Evolutionary conservation across 2,329 filamentous ascomycete genomes (phyloP).

Genomic region (Stagonosporopsis cucurbitacearum): DNA sequence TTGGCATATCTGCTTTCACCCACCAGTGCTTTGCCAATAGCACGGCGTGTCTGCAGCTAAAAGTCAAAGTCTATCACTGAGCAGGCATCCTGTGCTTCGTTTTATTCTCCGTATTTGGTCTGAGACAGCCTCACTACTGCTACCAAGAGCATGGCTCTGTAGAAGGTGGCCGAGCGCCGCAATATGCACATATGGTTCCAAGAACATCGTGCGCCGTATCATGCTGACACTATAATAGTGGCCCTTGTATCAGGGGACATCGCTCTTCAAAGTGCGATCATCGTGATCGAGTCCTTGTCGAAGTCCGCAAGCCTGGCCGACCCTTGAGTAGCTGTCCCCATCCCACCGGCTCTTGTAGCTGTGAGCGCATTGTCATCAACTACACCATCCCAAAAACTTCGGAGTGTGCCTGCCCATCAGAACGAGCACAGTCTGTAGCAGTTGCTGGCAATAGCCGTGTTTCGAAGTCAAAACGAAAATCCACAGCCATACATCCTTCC

Average conservation of each 20-base stretch:
- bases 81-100: too few relatives aligned
- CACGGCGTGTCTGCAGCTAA: neutral
- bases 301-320: conserved; percentile 74
- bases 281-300: conserved; percentile 71
- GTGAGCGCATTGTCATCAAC: conserved; percentile 64
- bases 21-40: neutral
- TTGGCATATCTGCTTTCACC: neutral
- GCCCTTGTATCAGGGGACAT: conserved; percentile 77
- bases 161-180: neutral
- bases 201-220: neutral
- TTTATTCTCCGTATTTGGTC: neutral
- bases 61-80: neutral
- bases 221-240: conserved; percentile 54
- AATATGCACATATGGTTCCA: neutral
- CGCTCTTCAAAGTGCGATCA: conserved; percentile 78
- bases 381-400: conserved; percentile 53
- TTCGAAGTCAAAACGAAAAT: conserved; percentile 43
- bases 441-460: conserved; percentile 38
- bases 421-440: conserved; percentile 32
- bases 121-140: neutral
- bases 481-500: conserved; percentile 35
- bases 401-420: conserved; percentile 48
- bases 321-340: conserved; percentile 74
- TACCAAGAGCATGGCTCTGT: neutral
- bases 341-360: conserved; percentile 67